These are phyloP conservation scores for Macrotyloma uniflorum DNA, from an alignment of 306 rosid species.

Conservation along the genomic window DNA sequence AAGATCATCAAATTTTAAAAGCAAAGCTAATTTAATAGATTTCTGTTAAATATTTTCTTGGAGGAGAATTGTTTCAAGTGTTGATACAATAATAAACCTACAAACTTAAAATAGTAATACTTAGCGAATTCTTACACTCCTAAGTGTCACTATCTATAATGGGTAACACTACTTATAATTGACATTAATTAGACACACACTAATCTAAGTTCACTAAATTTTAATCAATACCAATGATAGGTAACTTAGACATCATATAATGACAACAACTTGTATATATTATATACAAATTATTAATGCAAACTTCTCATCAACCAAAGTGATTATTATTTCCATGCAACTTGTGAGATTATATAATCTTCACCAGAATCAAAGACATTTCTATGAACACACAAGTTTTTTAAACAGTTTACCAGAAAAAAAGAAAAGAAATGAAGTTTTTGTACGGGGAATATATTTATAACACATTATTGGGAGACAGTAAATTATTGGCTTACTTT, in stretches of 20 bases:
- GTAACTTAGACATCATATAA: background rate
- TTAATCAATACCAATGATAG: background rate
- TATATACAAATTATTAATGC: background rate
- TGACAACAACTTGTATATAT: background rate
- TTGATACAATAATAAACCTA: background rate
- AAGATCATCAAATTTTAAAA: background rate
- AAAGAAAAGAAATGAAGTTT: background rate
- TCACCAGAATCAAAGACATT: background rate
- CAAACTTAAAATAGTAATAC: background rate
- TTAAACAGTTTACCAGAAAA: background rate
- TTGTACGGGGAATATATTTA: background rate
- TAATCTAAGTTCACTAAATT: background rate
- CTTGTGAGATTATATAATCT: background rate
- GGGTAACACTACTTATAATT: background rate
- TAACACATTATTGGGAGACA: background rate
- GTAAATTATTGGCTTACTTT: background rate
- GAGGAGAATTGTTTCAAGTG: background rate
- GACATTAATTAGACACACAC: background rate
- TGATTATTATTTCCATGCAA: background rate
- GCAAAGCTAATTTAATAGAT: background rate
- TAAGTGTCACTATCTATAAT: background rate
- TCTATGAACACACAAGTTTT: too few species aligned
- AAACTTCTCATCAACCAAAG: background rate
- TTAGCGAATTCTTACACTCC: background rate
- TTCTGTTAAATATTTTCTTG: background rate